Evolutionary conservation across 768 basidiomycete genomes (phyloP), one percentile per base, ranked within the genome.

Genomic region (Rhodotorula paludigena): DNA sequence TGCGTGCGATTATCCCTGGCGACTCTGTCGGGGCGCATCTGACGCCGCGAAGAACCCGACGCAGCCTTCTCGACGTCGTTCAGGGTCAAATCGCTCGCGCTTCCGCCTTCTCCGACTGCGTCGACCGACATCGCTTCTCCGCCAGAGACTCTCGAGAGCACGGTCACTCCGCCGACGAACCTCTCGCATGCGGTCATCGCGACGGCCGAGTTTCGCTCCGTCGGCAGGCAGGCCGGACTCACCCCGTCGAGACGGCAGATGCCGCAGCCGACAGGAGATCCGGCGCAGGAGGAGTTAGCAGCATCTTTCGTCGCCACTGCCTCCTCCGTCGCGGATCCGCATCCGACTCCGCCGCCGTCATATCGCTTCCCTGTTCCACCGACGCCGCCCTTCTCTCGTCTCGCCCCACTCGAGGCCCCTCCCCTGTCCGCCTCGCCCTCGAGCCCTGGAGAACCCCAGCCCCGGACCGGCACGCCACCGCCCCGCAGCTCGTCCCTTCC

Each of bases 51-150:
- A 9, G 11, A 2, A 9, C 33, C 23, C 44, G 3, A 42, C 9
- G 18, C 49, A 64, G 63, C 57, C 12, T 64, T 64, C 41, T 48
- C 56, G 14, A 51, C 38, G 10, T 64, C 63, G 12, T 64, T 64
- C 49, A 25, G 3, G 1, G 30, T 64, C 41, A 57, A 44, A 3
- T 21, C 39, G 39, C 38, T 41, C 30, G 16, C 15, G 10, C 39
- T 44, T 7, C 39, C 39, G 25, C 55, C 28, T 0, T 41, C 38
- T 23, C 54, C 55, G 30, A 11, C 25, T 35, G 9, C 25, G 10
- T 45, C 44, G 44, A 45, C 44, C 44, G 23, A 2, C 44, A 21
- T 8, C 6, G 12, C 57, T 41, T 10, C 32, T 28, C 33, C 35
- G 21, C 21, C 45, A 18, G 47, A 35, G 21, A 48, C 28, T 10